phyloP scores from a whole-genome alignment of 176 grass and related monocot genomes.

The Pharus latifolius region DNA sequence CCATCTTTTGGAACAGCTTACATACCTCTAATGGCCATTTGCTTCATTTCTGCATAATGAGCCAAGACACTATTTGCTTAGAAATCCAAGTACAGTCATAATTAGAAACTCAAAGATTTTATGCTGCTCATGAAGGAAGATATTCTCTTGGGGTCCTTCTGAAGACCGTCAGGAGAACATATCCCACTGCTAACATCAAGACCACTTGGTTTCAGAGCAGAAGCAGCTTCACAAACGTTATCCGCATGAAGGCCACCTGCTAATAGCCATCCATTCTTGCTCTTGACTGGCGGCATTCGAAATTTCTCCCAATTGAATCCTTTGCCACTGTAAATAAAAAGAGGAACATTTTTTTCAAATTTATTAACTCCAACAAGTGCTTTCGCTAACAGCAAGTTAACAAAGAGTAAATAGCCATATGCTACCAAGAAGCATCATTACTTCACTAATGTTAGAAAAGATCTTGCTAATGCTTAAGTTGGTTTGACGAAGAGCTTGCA shows the following conservation, averaged over 20 bases:
- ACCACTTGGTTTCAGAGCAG: slow-evolving; percentile 41
- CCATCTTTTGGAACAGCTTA: neutral
- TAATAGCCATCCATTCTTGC: slow-evolving; percentile 66
- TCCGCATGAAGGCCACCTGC: slow-evolving; percentile 67
- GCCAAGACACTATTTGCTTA: neutral
- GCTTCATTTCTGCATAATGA: neutral
- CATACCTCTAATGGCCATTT: neutral
- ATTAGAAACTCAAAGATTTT: slow-evolving; percentile 1
- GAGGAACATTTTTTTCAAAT: neutral
- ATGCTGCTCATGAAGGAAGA: slow-evolving; percentile 49
- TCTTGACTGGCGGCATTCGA: slow-evolving; percentile 35
- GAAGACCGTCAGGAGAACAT: slow-evolving; percentile 33
- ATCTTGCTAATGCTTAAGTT: neutral
- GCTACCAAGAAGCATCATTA: neutral
- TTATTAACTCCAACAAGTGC: neutral
- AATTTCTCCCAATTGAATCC: slow-evolving; percentile 82
- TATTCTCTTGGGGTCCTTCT: slow-evolving; percentile 43
- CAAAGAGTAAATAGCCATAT: neutral
- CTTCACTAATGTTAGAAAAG: neutral
- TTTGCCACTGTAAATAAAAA: slow-evolving; percentile 56
- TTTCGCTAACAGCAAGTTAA: neutral
- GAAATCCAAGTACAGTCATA: neutral
- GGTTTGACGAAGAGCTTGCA: neutral
- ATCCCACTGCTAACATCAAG: slow-evolving; percentile 78
- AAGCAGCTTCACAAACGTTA: slow-evolving; percentile 44